Conservation (phyloP, 176 grass and related monocot genomes). For the Rhynchospora pubera region DNA sequence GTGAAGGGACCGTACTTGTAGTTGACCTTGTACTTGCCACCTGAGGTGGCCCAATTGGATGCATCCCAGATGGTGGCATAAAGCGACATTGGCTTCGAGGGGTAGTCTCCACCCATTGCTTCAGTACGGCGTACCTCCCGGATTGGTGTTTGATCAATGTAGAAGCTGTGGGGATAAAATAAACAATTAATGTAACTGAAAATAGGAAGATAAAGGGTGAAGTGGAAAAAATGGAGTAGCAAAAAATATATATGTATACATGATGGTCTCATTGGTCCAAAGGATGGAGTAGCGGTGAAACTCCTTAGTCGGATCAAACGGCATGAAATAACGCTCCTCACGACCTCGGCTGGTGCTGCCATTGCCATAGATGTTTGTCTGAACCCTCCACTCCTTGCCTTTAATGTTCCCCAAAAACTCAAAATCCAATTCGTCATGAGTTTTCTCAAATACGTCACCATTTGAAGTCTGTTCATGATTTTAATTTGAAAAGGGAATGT, state of each 20-base stretch:
- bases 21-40: constrained; percentile 61
- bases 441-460: constrained; percentile 71
- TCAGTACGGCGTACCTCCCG: constrained; percentile 33
- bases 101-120: constrained; percentile 35
- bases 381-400: constrained; percentile 66
- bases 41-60: constrained; percentile 48
- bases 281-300: constrained; percentile 97
- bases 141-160: constrained; percentile 41
- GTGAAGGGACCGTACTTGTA: constrained; percentile 44
- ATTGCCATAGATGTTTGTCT: constrained; percentile 89
- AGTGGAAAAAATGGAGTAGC: neutral
- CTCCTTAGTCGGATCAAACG: constrained; percentile 74
- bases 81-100: constrained; percentile 51
- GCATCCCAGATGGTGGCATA: constrained; percentile 62
- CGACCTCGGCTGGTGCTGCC: constrained; percentile 63
- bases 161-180: constrained; percentile 25
- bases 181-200: neutral
- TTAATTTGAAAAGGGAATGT: neutral
- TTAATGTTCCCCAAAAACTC: constrained; percentile 86
- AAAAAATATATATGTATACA: neutral
- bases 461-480: constrained; percentile 44
- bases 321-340: constrained; percentile 72
- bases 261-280: constrained; percentile 39
- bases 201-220: neutral
- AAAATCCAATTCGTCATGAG: constrained; percentile 84